Percentiles rank a stretch among this genome's conserved stretches.
Evolutionary conservation across 768 basidiomycete genomes (phyloP).

Genomic region (Holtermanniella nyarrowii): DNA sequence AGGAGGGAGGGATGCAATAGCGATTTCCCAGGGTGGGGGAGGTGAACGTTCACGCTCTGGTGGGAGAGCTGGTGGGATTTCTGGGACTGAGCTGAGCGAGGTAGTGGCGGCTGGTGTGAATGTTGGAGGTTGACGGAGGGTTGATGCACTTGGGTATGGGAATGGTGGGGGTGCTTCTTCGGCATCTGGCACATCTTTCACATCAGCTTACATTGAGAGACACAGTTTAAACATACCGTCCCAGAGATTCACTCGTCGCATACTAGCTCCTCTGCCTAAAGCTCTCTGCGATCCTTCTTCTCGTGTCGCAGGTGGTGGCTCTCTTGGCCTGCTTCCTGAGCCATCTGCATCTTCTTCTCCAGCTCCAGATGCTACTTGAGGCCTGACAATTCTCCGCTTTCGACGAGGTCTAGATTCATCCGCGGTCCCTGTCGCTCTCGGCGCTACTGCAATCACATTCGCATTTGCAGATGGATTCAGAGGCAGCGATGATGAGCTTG

Average conservation of each 20-base stretch:
- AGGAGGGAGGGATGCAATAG: constrained; percentile 5
- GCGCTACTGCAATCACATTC: constrained; percentile 22
- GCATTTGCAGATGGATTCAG: constrained; percentile 11
- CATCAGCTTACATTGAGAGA: constrained; percentile 2
- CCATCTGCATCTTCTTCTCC: constrained; percentile 11
- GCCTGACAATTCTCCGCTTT: background rate
- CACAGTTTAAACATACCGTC: constrained; percentile 19
- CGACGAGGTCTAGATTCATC: background rate
- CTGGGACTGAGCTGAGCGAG: background rate
- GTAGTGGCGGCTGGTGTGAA: constrained; percentile 8
- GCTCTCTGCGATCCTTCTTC: constrained; percentile 31
- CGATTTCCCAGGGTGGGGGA: constrained; percentile 27
- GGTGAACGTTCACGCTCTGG: constrained; percentile 16
- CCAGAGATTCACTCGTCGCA: constrained; percentile 34
- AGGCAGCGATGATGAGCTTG: background rate
- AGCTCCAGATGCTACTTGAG: constrained; percentile 19
- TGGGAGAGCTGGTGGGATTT: background rate
- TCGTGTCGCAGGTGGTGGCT: constrained; percentile 10
- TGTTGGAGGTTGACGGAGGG: constrained; percentile 16
- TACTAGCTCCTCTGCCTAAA: constrained; percentile 34
- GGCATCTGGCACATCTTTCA: constrained; percentile 26
- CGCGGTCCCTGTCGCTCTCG: constrained; percentile 1
- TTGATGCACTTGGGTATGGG: constrained; percentile 25
- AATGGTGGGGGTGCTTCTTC: constrained; percentile 33
- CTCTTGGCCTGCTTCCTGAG: constrained; percentile 14